These are phyloP conservation scores for Debaryomyces coudertii DNA, from an alignment of 1,139 yeast genomes.

Conservation along the genomic window DNA sequence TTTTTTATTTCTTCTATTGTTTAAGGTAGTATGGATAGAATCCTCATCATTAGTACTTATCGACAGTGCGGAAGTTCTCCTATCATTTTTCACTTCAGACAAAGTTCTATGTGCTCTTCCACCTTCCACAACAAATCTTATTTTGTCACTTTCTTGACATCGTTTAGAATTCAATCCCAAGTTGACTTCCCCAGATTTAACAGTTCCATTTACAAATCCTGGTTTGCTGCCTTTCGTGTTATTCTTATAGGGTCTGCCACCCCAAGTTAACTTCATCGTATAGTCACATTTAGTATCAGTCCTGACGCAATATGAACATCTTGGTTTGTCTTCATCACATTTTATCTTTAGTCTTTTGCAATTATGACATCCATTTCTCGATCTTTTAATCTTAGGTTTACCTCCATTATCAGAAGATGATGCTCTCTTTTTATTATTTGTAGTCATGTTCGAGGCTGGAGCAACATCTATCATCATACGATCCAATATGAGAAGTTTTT, in stretches of 20 bases:
- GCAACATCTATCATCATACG: neutral
- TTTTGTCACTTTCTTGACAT: neutral
- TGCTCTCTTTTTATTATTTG: neutral
- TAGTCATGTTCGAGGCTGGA: neutral
- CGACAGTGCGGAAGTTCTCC: neutral
- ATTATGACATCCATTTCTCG: slow-evolving; percentile 61
- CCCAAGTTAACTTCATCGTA: slow-evolving; percentile 70
- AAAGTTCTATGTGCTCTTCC: neutral
- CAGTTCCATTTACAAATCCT: neutral
- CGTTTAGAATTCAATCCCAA: neutral
- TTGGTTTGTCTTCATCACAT: slow-evolving; percentile 73
- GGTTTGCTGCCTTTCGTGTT: slow-evolving; percentile 35
- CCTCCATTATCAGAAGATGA: neutral
- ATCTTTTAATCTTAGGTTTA: slow-evolving; percentile 19
- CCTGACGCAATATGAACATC: slow-evolving; percentile 61
- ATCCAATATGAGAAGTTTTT: neutral
- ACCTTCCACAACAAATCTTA: slow-evolving; percentile 3
- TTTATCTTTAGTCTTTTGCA: slow-evolving; percentile 72
- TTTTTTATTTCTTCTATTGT: neutral
- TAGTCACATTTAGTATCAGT: slow-evolving; percentile 61
- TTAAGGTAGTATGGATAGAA: neutral
- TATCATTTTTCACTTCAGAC: neutral
- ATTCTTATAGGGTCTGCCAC: slow-evolving; percentile 65
- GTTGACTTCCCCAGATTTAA: neutral
- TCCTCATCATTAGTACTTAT: neutral